Percentiles rank a stretch among this genome's conserved stretches.
These are phyloP conservation scores for Stachybotrys echinatus DNA, from an alignment of 2,329 filamentous ascomycete genomes.

Conservation along the genomic window DNA sequence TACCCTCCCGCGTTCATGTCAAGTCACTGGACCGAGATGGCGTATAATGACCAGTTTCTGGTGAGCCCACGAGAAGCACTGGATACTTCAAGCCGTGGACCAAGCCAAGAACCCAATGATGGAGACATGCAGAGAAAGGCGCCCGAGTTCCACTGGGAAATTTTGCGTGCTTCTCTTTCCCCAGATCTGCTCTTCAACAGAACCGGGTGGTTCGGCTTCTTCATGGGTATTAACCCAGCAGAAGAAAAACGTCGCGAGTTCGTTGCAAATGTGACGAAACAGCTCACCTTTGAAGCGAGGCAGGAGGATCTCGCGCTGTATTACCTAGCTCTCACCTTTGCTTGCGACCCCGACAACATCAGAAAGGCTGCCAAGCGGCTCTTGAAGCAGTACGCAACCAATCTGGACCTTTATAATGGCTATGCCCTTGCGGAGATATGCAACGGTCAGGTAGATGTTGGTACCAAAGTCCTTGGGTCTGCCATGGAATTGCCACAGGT, in stretches of 20 bases:
- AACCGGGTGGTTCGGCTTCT: slow-evolving; percentile 37
- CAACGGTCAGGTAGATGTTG: slow-evolving; percentile 50
- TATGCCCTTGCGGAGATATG: slow-evolving; percentile 69
- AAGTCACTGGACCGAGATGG: slow-evolving; percentile 20
- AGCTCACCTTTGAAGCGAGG: slow-evolving; percentile 44
- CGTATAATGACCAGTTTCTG: slow-evolving; percentile 25
- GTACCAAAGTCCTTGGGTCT: slow-evolving; percentile 60
- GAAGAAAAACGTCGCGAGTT: slow-evolving; percentile 29
- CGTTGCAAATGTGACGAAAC: slow-evolving; percentile 49
- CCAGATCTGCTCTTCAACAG: slow-evolving; percentile 49
- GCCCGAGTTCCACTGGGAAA: slow-evolving; percentile 24
- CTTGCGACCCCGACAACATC: slow-evolving; percentile 46
- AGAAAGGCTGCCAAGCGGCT: slow-evolving; percentile 69
- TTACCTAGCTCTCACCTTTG: slow-evolving; percentile 61
- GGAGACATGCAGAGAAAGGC: slow-evolving; percentile 15
- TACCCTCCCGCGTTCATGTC: slow-evolving; percentile 46
- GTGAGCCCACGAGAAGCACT: slow-evolving; percentile 3
- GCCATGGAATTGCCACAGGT: slow-evolving; percentile 43
- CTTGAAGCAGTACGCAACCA: slow-evolving; percentile 62
- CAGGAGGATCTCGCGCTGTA: slow-evolving; percentile 55
- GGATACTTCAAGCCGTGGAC: slow-evolving; percentile 1
- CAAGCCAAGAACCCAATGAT: slow-evolving; percentile 7
- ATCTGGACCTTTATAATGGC: slow-evolving; percentile 67
- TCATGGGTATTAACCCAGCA: slow-evolving; percentile 19
- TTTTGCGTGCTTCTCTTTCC: slow-evolving; percentile 26